A percentile compares a stretch with the other conserved stretches of the same genome.
phyloP scores from a whole-genome alignment of 495 filamentous ascomycete species.

The Hyaloscypha finlandica region DNA sequence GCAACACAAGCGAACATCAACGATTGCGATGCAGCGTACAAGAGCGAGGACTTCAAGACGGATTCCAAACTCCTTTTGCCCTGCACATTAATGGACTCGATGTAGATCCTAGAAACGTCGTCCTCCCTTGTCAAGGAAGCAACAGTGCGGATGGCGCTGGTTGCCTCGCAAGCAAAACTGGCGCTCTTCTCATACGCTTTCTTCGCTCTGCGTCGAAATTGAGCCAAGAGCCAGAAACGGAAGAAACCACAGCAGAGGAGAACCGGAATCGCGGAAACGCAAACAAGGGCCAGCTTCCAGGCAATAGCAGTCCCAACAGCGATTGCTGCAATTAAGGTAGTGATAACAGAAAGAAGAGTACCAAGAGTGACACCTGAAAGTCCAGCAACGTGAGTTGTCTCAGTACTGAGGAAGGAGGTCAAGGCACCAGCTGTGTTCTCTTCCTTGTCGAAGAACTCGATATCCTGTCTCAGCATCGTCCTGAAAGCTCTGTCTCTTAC shows the following conservation, averaged over 20 bases:
- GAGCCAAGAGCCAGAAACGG: slow-evolving; percentile 79
- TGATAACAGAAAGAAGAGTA: slow-evolving; percentile 72
- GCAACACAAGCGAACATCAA: slow-evolving; percentile 81
- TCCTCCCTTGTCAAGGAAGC: slow-evolving; percentile 83
- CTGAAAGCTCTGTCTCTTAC: slow-evolving; percentile 80
- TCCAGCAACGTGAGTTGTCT: slow-evolving; percentile 82
- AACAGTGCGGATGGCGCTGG: slow-evolving; percentile 87
- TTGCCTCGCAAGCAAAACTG: slow-evolving; percentile 87
- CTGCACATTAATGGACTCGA: slow-evolving; percentile 64
- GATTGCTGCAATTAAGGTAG: slow-evolving; percentile 71
- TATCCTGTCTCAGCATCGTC: slow-evolving; percentile 88
- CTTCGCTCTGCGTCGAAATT: slow-evolving; percentile 72
- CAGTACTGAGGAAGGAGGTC: slow-evolving; percentile 81
- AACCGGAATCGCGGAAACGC: slow-evolving; percentile 74
- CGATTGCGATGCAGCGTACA: slow-evolving; percentile 80
- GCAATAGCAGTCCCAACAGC: slow-evolving; percentile 68
- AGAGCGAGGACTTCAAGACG: slow-evolving; percentile 63
- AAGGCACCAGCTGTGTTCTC: slow-evolving; percentile 84
- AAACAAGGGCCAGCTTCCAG: slow-evolving; percentile 91
- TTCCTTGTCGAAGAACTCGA: slow-evolving; percentile 83
- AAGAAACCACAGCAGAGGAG: slow-evolving; percentile 81
- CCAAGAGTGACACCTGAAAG: slow-evolving; percentile 81
- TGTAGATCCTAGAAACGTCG: slow-evolving; percentile 77
- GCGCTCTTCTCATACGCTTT: slow-evolving; percentile 72
- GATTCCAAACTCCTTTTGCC: slow-evolving; percentile 61